A percentile compares a stretch with the other conserved stretches of the same genome.
Evolutionary conservation across 2,329 filamentous ascomycete species (phyloP).

Genomic region (Nemania sp.): DNA sequence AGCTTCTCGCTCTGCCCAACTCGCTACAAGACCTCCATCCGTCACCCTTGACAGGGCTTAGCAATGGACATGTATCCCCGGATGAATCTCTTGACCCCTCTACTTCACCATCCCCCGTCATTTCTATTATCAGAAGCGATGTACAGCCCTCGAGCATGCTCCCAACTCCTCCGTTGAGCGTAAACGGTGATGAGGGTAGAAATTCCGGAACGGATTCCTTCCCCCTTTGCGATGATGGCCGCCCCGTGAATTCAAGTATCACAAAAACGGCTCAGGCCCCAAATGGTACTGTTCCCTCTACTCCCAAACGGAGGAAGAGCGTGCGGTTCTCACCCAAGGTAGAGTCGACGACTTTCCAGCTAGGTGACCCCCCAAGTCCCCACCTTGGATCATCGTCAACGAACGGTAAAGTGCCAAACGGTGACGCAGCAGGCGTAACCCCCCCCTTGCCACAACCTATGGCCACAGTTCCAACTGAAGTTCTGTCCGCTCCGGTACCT

Average conservation of each 20-base stretch:
- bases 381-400: slow-evolving; percentile 37
- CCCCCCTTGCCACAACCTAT: slow-evolving; percentile 21
- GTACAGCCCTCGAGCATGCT: neutral
- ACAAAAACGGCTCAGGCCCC: neutral
- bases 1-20: slow-evolving; percentile 61
- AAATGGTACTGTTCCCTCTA: slow-evolving; percentile 20
- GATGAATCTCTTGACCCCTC: neutral
- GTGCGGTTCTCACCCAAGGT: slow-evolving; percentile 73
- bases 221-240: slow-evolving; percentile 7
- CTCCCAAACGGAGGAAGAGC: slow-evolving; percentile 59
- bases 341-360: slow-evolving; percentile 64
- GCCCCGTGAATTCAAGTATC: slow-evolving; percentile 9
- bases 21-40: slow-evolving; percentile 48
- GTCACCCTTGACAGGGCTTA: slow-evolving; percentile 22
- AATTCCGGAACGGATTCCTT: neutral
- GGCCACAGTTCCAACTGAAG: slow-evolving; percentile 12
- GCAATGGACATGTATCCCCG: slow-evolving; percentile 18
- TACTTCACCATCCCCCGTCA: neutral
- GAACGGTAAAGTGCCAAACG: slow-evolving; percentile 28
- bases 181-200: neutral
- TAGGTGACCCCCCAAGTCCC: slow-evolving; percentile 57
- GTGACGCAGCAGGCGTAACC: slow-evolving; percentile 23
- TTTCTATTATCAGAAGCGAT: neutral
- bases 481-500: slow-evolving; percentile 3
- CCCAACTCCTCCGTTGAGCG: neutral